Percentiles rank a stretch among this genome's conserved stretches.
phyloP scores from a whole-genome alignment of 2,329 filamentous ascomycete genomes.

The Diaporthe aspalathi region DNA sequence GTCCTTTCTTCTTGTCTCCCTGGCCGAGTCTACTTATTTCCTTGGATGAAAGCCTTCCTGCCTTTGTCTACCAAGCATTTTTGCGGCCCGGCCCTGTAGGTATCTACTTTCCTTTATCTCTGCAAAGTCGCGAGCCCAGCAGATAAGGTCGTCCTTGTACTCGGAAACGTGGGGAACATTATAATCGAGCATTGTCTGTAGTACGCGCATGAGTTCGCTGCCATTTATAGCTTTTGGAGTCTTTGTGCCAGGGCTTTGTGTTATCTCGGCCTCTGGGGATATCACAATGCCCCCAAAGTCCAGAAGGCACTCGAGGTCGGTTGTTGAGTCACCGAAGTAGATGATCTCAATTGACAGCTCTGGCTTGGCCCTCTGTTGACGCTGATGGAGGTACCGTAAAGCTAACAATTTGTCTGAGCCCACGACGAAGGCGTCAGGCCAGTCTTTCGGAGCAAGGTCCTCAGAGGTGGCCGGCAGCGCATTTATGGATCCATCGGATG shows the following conservation, averaged over 20 bases:
- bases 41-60: neutral
- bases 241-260: neutral
- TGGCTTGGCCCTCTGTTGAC: slow-evolving; percentile 43
- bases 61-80: neutral
- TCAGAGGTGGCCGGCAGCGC: slow-evolving; percentile 12
- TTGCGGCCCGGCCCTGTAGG: slow-evolving; percentile 36
- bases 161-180: slow-evolving; percentile 52
- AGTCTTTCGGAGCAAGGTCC: slow-evolving; percentile 45
- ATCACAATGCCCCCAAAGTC: slow-evolving; percentile 60
- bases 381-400: slow-evolving; percentile 43
- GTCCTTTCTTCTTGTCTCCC: neutral
- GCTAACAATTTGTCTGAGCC: slow-evolving; percentile 58
- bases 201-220: slow-evolving; percentile 50
- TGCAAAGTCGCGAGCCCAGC: slow-evolving; percentile 58
- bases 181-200: slow-evolving; percentile 53
- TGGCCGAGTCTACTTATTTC: neutral
- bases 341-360: slow-evolving; percentile 42
- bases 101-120: slow-evolving; percentile 53
- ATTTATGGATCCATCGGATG: slow-evolving; percentile 36
- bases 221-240: slow-evolving; percentile 27
- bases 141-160: slow-evolving; percentile 42
- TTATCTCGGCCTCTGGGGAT: slow-evolving; percentile 46
- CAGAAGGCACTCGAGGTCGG: slow-evolving; percentile 66
- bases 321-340: slow-evolving; percentile 70
- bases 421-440: slow-evolving; percentile 9